phyloP scores from a whole-genome alignment of 116 monocot species.

The Phalaenopsis hybrid region DNA sequence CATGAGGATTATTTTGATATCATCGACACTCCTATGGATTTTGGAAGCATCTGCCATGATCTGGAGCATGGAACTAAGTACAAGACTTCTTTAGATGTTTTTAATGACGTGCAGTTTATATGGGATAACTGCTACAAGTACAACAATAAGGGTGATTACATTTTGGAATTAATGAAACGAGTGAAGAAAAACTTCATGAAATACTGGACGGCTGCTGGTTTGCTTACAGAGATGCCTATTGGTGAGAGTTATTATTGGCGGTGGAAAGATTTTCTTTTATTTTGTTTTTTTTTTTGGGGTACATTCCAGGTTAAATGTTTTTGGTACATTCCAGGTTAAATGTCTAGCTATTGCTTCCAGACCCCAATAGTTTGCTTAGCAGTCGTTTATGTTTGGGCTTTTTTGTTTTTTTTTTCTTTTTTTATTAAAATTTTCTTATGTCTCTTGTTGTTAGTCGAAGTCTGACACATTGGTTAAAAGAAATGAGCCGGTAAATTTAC shows the following conservation, averaged over 20 bases:
- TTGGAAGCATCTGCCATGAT: conserved; percentile 77
- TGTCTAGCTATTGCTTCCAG: neutral
- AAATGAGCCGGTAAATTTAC: neutral
- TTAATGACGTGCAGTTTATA: conserved; percentile 81
- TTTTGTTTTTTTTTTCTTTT: neutral
- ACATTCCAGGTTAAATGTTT: too few species aligned
- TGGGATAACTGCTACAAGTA: conserved; percentile 97
- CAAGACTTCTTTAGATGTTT: conserved; percentile 80
- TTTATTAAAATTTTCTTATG: neutral
- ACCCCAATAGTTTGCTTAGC: neutral
- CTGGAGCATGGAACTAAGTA: conserved; percentile 73
- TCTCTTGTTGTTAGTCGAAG: neutral
- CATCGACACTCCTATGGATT: conserved; percentile 96
- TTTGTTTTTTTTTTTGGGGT: neutral
- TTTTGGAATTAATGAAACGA: conserved; percentile 88
- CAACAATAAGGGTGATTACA: conserved; percentile 95
- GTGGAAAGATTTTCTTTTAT: neutral
- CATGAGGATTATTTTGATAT: conserved; percentile 97
- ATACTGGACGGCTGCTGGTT: conserved; percentile 76
- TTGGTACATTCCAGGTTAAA: neutral
- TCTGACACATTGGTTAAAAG: neutral
- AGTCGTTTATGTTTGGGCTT: neutral
- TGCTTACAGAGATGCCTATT: conserved; percentile 41
- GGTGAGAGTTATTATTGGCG: conserved; percentile 14
- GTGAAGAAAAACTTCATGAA: conserved; percentile 98